Conservation (phyloP, 441 rosid genomes). For the Erodium moschatum region DNA sequence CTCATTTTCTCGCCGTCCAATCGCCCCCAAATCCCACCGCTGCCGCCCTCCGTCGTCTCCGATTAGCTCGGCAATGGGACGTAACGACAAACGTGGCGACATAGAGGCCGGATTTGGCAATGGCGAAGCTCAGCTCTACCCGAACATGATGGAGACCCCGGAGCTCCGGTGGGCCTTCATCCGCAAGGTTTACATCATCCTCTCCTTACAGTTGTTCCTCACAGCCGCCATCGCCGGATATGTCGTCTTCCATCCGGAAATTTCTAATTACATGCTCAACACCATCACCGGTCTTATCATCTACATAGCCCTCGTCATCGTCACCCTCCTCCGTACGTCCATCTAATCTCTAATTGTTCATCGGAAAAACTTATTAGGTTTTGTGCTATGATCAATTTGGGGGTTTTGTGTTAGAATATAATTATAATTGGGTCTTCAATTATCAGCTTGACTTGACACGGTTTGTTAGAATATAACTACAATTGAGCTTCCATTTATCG, state of each 20-base stretch:
- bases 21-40: not conserved
- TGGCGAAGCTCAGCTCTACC: slow-evolving; percentile 17
- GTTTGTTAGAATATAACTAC: too few relatives aligned
- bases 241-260: slow-evolving; percentile 24
- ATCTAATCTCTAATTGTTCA: not conserved
- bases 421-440: too few relatives aligned
- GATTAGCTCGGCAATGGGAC: not conserved
- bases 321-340: slow-evolving; percentile 29
- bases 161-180: slow-evolving; percentile 46
- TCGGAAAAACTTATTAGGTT: too few relatives aligned
- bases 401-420: too few relatives aligned
- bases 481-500: too few relatives aligned
- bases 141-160: slow-evolving; percentile 30
- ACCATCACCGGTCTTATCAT: slow-evolving; percentile 23
- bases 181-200: slow-evolving; percentile 37
- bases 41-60: not conserved
- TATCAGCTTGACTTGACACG: too few relatives aligned
- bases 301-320: slow-evolving; percentile 20
- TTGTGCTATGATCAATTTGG: not conserved
- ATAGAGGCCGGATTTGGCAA: slow-evolving; percentile 13
- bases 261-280: slow-evolving; percentile 26
- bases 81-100: slow-evolving; percentile 14
- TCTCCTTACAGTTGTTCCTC: slow-evolving; percentile 32
- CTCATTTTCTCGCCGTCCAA: not conserved
- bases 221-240: slow-evolving; percentile 31